Evolutionary conservation across 768 basidiomycete genomes (phyloP).

Genomic region (Suillus spraguei): DNA sequence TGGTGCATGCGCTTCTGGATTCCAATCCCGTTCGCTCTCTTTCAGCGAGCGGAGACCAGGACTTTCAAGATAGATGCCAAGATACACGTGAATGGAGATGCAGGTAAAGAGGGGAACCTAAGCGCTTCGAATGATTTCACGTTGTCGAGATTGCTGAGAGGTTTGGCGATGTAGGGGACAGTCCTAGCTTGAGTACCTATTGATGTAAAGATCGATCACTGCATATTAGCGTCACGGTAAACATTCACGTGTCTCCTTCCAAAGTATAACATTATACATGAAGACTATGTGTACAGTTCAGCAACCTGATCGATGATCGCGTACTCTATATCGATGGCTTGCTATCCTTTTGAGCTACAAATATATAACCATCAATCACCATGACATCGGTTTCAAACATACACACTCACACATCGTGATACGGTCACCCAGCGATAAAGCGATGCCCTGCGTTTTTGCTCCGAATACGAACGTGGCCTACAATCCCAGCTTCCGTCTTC

Average conservation of each 20-base stretch:
- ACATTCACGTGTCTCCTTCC: not conserved
- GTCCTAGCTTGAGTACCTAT: not conserved
- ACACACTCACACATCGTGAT: not conserved
- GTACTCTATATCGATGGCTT: not conserved
- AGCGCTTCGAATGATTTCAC: slow-evolving; percentile 38
- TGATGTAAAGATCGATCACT: not conserved
- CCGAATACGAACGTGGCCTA: slow-evolving; percentile 69
- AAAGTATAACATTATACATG: not conserved
- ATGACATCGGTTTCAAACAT: not conserved
- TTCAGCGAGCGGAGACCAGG: slow-evolving; percentile 48
- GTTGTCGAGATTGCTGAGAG: slow-evolving; percentile 43
- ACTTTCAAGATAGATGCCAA: slow-evolving; percentile 41
- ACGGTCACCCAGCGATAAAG: slow-evolving; percentile 31
- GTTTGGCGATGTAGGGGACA: not conserved
- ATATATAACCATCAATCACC: not conserved
- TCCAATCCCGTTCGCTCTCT: slow-evolving; percentile 48
- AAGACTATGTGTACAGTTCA: not conserved
- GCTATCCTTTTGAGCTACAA: not conserved
- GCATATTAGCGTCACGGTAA: not conserved
- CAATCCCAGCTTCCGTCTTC: slow-evolving; percentile 72
- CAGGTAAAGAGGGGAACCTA: slow-evolving; percentile 17
- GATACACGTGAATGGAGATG: slow-evolving; percentile 36
- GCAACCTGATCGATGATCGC: not conserved
- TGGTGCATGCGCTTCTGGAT: slow-evolving; percentile 33
- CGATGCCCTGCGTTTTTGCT: slow-evolving; percentile 96